Evolutionary conservation across 495 filamentous ascomycete species (phyloP).

Genomic region (Ascodesmis nigricans): DNA sequence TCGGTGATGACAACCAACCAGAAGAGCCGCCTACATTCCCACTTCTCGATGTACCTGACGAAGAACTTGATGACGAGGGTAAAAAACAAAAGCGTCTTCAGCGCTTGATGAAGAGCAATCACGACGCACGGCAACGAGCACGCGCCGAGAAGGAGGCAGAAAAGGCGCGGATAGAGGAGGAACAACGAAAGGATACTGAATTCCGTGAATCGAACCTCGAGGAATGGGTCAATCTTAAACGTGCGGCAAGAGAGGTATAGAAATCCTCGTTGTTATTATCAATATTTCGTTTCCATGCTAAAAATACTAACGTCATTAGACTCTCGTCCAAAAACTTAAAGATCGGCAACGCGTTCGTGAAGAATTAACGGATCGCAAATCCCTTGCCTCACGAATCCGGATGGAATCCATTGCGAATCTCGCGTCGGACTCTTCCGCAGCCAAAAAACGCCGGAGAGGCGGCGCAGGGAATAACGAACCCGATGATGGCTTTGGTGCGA

Average conservation of each 20-base stretch:
- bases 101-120: constrained; percentile 73
- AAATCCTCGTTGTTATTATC: constrained; percentile 8
- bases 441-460: constrained; percentile 53
- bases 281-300: not conserved
- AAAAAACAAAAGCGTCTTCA: constrained; percentile 82
- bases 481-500: constrained; percentile 89
- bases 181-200: constrained; percentile 61
- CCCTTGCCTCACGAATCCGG: constrained; percentile 77
- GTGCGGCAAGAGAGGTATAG: constrained; percentile 41
- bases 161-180: constrained; percentile 58
- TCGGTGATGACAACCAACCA: constrained; percentile 57
- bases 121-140: constrained; percentile 73
- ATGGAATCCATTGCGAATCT: constrained; percentile 98
- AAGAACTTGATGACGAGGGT: constrained; percentile 73
- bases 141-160: constrained; percentile 91
- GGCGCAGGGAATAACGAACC: constrained; percentile 19
- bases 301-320: constrained; percentile 20
- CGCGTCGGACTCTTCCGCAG: constrained; percentile 60
- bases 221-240: constrained; percentile 63
- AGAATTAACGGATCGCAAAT: constrained; percentile 88
- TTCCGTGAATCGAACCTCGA: constrained; percentile 64
- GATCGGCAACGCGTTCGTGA: constrained; percentile 79
- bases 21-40: constrained; percentile 43
- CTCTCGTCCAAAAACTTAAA: constrained; percentile 62
- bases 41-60: constrained; percentile 72